Evolutionary conservation across 2,329 filamentous ascomycete genomes (phyloP).

Genomic region (Aspergillus arachidicola): DNA sequence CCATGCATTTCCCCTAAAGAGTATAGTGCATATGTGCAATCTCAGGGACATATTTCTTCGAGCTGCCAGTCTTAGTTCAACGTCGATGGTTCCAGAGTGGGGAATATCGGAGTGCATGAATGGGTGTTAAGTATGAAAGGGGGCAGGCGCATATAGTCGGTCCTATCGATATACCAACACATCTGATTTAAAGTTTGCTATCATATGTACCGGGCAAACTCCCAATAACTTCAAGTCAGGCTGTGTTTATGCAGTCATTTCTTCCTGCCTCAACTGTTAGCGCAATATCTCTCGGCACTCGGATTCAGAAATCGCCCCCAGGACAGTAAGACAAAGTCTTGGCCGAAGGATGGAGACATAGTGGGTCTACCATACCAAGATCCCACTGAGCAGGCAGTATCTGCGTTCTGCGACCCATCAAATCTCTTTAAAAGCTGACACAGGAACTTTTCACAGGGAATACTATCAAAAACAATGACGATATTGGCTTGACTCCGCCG

Average conservation of each 20-base stretch:
- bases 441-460: not conserved
- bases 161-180: not conserved
- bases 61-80: not conserved
- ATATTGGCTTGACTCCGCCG: not conserved
- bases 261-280: not conserved
- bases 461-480: not conserved
- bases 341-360: not conserved
- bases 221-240: not conserved
- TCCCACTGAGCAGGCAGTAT: not conserved
- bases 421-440: not conserved
- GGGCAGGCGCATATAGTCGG: not conserved
- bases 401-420: not conserved
- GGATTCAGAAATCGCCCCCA: not conserved
- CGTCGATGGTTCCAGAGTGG: not conserved
- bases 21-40: too few species aligned
- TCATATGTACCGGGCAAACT: not conserved
- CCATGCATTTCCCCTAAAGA: too few species aligned
- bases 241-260: not conserved
- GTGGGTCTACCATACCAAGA: not conserved
- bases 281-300: not conserved
- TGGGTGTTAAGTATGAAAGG: not conserved
- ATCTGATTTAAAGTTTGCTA: not conserved
- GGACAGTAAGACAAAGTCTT: not conserved
- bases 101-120: not conserved
- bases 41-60: not conserved